Conservation (phyloP, 2,329 filamentous ascomycete genomes). For the Diaporthe batatas region DNA sequence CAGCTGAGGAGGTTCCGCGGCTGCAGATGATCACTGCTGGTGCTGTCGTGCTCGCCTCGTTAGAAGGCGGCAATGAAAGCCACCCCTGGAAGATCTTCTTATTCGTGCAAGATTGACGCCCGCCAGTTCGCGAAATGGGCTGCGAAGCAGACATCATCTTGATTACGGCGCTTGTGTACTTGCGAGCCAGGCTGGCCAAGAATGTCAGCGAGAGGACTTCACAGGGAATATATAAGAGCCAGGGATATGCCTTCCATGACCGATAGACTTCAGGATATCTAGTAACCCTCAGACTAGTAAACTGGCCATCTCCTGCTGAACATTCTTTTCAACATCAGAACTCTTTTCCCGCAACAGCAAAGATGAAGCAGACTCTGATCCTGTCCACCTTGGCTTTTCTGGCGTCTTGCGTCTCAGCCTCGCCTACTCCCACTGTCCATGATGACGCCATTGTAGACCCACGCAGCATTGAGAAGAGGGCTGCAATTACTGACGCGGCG, state of each 20-base stretch:
- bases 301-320: background rate
- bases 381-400: slow-evolving; percentile 24
- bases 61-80: background rate
- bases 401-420: slow-evolving; percentile 14
- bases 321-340: background rate
- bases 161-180: background rate
- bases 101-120: slow-evolving; percentile 19
- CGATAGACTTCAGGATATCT: background rate
- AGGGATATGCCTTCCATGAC: background rate
- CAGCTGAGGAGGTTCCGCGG: background rate
- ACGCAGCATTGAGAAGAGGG: slow-evolving; percentile 21
- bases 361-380: slow-evolving; percentile 26
- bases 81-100: background rate
- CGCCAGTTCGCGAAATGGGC: background rate
- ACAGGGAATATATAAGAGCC: background rate
- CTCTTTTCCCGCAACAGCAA: background rate
- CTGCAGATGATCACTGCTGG: background rate
- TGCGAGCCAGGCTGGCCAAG: background rate
- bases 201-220: background rate
- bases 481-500: slow-evolving; percentile 20
- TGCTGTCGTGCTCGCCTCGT: slow-evolving; percentile 1
- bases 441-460: slow-evolving; percentile 14
- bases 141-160: slow-evolving; percentile 13
- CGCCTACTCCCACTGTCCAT: slow-evolving; percentile 23
- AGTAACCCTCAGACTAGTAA: background rate